phyloP scores from a whole-genome alignment of 1,284 basidiomycete genomes.

The Marasmius sp. region DNA sequence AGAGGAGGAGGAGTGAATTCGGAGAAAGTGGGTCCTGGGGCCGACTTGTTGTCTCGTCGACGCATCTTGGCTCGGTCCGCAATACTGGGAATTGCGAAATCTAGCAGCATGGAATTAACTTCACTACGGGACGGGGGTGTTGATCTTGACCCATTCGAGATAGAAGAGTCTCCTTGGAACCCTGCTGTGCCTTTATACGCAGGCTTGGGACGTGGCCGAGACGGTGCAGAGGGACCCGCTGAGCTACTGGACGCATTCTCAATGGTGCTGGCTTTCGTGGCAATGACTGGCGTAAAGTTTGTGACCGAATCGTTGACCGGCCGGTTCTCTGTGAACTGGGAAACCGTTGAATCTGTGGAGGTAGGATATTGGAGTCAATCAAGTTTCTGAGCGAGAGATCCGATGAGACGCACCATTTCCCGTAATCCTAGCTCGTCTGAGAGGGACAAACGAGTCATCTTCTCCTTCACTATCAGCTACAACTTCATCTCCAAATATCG shows the following conservation, averaged over 20 bases:
- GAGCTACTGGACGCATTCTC: background rate
- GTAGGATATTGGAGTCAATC: background rate
- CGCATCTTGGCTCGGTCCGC: background rate
- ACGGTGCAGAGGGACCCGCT: background rate
- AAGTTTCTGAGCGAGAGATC: too few species aligned
- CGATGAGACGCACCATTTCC: background rate
- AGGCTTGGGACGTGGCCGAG: background rate
- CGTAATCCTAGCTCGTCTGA: background rate
- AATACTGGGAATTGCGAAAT: background rate
- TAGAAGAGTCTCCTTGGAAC: background rate
- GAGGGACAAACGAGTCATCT: background rate
- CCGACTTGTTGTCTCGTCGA: background rate
- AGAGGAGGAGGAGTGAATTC: too few species aligned
- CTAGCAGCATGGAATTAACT: background rate
- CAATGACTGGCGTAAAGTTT: background rate
- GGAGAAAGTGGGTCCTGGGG: too few species aligned
- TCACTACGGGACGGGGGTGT: background rate
- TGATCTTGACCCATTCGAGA: background rate
- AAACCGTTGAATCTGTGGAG: background rate
- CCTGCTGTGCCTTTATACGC: background rate
- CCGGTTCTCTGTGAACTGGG: background rate
- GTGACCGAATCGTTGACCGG: background rate
- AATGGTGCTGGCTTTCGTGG: background rate
- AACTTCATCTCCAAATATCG: background rate
- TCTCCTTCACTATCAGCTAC: constrained; percentile 1